Base-by-base conservation (phyloP, 345 rosid species). In the Carallia pectinifolia region DNA sequence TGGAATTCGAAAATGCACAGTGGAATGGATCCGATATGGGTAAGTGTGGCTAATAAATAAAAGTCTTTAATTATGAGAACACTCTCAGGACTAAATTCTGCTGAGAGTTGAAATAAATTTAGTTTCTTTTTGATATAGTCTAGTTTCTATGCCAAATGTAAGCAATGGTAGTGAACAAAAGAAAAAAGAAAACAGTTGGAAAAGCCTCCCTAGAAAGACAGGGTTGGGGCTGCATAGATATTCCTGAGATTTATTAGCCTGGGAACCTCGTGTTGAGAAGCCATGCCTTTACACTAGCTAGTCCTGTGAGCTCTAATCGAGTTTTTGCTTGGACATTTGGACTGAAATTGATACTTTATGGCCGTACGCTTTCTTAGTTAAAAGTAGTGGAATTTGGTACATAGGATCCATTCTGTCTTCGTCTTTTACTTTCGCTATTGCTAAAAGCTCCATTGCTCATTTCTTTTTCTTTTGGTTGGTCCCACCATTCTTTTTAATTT, bases 21-120 rank as follows among this genome's bases (percentile, higher is more conserved):
- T 89, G 89, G 86, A 94, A 88, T 77, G 88, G 83, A 53, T 91
- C 91, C 0, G 96, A 88, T 72, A 77, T 86, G 89, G 86, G 97
- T 91, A 76, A 83, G 95, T 70, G 61, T 8, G 12, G 17, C 47
- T 39, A 8, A 27, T 73, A 36, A 5, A 18, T 40, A 18, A 54
- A 37, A 30, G 16, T 55, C 52, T 16, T 9, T 9, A 13, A 7
- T 23, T 12, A 23, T 23, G 31, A 55, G 59, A 23, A 55, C 48
- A 8, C 13, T 23, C 23, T 55, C 59, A 55, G 31, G 33, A 55
- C 59, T 55, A 12, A 23, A 55, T 55, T 23, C 13, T 55, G 31
- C 12, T 8, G 30, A 27, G 23, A 54, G 31, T 55, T 55, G 29
- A 33, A 33, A 33, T 4, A 7, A 6, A n/a, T 55, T 7, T 55